phyloP scores from a whole-genome alignment of 345 rosid genomes.

The Syzygium jambos region DNA sequence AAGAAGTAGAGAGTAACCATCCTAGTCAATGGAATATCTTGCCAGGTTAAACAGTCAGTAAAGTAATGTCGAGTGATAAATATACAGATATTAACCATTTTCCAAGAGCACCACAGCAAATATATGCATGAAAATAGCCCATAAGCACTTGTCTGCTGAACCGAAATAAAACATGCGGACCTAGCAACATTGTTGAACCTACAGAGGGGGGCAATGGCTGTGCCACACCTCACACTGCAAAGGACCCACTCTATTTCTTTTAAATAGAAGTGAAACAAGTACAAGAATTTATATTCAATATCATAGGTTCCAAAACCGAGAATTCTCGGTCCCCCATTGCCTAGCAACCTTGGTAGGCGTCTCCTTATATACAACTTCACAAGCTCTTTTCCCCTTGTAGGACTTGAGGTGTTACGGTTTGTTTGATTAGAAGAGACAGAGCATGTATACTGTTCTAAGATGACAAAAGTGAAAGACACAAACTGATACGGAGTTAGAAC shows the following conservation, averaged over 20 bases:
- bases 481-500: neutral
- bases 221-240: neutral
- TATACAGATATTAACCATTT: neutral
- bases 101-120: neutral
- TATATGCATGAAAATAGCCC: neutral
- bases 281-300: neutral
- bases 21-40: neutral
- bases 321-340: neutral
- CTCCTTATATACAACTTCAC: neutral
- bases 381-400: neutral
- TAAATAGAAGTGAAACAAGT: neutral
- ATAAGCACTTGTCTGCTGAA: neutral
- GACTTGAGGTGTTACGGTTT: neutral
- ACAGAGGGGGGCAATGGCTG: neutral
- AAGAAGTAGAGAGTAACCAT: neutral
- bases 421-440: neutral
- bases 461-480: neutral
- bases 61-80: neutral
- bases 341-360: neutral
- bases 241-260: neutral
- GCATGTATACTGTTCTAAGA: neutral
- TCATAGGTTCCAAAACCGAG: neutral
- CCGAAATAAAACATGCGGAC: neutral
- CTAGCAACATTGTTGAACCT: neutral
- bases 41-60: neutral